These are phyloP conservation scores for Mrakia blollopis DNA, from an alignment of 768 basidiomycete genomes.

Conservation along the genomic window DNA sequence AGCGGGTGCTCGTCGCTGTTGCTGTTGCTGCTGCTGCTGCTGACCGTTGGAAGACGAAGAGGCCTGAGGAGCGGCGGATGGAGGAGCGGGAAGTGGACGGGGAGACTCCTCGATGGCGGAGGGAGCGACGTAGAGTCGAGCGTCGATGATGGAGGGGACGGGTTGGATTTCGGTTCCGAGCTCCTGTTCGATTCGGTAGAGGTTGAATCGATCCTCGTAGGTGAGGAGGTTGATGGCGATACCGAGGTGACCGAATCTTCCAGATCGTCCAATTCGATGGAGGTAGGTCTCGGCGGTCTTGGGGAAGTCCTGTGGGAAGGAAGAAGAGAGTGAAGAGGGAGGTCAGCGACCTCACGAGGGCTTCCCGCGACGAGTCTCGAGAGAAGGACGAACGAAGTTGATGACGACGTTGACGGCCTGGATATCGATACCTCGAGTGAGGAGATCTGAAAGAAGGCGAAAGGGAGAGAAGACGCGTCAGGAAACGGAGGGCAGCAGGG, in stretches of 20 bases:
- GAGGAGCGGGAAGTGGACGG: conserved; percentile 7
- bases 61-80: background rate
- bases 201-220: conserved; percentile 94
- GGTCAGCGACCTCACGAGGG: background rate
- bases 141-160: conserved; percentile 86
- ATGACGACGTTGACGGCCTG: conserved; percentile 99
- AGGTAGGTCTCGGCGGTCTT: conserved; percentile 99
- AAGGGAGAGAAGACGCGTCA: background rate
- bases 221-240: conserved; percentile 97
- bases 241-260: conserved; percentile 94
- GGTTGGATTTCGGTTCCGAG: conserved; percentile 96
- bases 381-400: conserved; percentile 62
- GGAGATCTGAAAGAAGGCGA: conserved; percentile 57
- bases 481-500: background rate
- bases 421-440: conserved; percentile 98
- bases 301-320: conserved; percentile 60
- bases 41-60: background rate
- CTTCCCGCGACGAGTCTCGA: too few species aligned
- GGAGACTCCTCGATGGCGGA: conserved; percentile 35
- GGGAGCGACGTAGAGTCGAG: conserved; percentile 87
- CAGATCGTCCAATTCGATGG: conserved; percentile 95
- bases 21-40: conserved; percentile 30
- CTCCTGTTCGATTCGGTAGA: conserved; percentile 97
- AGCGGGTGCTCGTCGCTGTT: conserved; percentile 34
- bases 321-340: background rate